Conservation (phyloP, 192 early-diverging fungal species). For the Linnemannia elongata region DNA sequence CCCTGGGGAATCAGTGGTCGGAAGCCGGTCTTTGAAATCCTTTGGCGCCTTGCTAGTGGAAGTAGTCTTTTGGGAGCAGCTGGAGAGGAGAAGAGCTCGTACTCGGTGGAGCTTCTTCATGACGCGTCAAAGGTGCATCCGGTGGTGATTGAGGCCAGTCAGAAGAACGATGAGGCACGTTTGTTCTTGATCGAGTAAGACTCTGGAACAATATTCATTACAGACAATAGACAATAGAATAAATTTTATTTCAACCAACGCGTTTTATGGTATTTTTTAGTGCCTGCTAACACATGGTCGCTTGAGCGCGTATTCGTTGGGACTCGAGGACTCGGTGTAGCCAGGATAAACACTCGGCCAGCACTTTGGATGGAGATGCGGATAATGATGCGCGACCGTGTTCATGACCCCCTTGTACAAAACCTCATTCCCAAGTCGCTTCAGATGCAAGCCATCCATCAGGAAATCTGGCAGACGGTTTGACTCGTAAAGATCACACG, state of each 20-base stretch:
- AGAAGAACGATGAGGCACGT: background rate
- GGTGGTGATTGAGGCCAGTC: constrained; percentile 35
- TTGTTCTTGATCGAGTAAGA: constrained; percentile 47
- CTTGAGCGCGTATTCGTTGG: constrained; percentile 28
- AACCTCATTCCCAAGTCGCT: constrained; percentile 67
- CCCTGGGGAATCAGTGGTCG: constrained; percentile 51
- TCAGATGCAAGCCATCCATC: constrained; percentile 72
- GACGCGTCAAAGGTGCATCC: constrained; percentile 29
- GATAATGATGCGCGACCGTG: constrained; percentile 37
- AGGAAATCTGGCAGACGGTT: constrained; percentile 50
- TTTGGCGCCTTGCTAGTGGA: constrained; percentile 37
- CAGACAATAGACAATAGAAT: background rate
- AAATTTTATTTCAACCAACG: background rate
- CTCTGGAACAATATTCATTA: background rate
- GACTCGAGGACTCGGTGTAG: constrained; percentile 30
- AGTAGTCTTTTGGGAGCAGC: constrained; percentile 1
- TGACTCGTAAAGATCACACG: constrained; percentile 36
- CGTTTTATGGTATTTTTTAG: background rate
- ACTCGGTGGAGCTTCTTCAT: constrained; percentile 12
- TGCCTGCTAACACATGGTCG: constrained; percentile 23
- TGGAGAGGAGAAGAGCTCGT: background rate
- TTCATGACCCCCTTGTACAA: constrained; percentile 47
- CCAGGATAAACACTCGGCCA: constrained; percentile 47
- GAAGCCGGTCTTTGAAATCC: constrained; percentile 48
- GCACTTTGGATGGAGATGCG: constrained; percentile 43